Evolutionary conservation across 805 yeast species (phyloP), one percentile per base, ranked within the genome.

Genomic region (Grigorovia transvaalensis): DNA sequence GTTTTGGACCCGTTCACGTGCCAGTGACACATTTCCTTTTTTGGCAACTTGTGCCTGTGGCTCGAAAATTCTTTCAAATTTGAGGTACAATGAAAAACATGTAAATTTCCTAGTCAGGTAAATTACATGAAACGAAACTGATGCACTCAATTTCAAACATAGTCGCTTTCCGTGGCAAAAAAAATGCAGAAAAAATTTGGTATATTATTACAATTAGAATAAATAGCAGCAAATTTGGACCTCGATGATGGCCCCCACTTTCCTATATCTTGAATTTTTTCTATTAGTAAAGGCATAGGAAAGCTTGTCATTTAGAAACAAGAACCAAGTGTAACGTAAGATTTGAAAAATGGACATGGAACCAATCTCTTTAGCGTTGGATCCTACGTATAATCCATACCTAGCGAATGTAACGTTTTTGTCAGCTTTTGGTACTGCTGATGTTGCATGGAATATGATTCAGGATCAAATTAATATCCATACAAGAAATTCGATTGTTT

Each of bases 401-500:
- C 51, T 55, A 7, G 55, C 61, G 45, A 18, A 63, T 0, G 50
- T 78, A 9, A 71, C 69, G 51, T 78, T 69, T 55, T 74, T 77
- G 0, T 68, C 78, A 2, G 64, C 70, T 1, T 68, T 63, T 47
- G 82, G 82, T 1, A 50, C 56, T 18, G 63, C 56, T 9, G 56
- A 69, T 0, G 55, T 74, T 4, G 58, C 75, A 0, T 75, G 79
- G 50, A 60, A 57, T 2, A 75, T 76, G 29, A 48, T 80, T 2
- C 80, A 79, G 56, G 47, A 53, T 12, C 65, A 69, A 47, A 58
- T 72, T 40, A 61, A 64, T 47, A 59, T 61, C 5, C 62, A 62
- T 41, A 51, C 72, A 42, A 69, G 72, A 43, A 65, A 72, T 41
- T 74, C 74, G 0, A 70, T 77, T 19, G 68, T 81, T 44, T 76